phyloP scores from a whole-genome alignment of 108 stramenopile genomes.

The Skeletonema tropicum region DNA sequence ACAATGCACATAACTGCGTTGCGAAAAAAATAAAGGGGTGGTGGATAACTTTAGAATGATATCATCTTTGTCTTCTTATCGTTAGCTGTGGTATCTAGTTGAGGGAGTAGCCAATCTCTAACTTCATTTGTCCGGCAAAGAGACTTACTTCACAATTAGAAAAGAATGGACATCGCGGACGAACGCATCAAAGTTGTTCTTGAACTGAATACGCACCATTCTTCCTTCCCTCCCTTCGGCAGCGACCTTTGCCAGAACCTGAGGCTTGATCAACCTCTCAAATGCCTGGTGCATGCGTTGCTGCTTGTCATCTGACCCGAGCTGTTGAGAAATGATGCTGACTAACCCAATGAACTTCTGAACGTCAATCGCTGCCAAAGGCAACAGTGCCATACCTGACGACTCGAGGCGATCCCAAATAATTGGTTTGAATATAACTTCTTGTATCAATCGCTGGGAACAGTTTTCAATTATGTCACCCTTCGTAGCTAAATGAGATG shows the following conservation, averaged over 20 bases:
- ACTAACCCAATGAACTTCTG: conserved; percentile 65
- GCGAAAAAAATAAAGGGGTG: background rate
- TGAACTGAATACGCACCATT: conserved; percentile 68
- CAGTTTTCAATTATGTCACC: conserved; percentile 67
- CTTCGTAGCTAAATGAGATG: conserved; percentile 52
- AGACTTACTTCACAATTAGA: conserved; percentile 56
- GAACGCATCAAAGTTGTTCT: conserved; percentile 77
- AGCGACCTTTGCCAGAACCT: conserved; percentile 62
- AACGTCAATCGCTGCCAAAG: conserved; percentile 69
- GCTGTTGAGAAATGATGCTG: conserved; percentile 57
- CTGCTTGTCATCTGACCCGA: conserved; percentile 60
- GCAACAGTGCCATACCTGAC: conserved; percentile 65
- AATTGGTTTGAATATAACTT: conserved; percentile 77
- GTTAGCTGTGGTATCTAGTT: background rate
- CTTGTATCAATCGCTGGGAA: conserved; percentile 61
- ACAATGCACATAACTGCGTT: background rate
- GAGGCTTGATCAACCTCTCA: conserved; percentile 64
- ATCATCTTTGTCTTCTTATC: background rate
- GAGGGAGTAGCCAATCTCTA: background rate
- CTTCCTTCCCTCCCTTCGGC: conserved; percentile 68
- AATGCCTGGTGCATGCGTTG: conserved; percentile 64
- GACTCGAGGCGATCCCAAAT: conserved; percentile 86
- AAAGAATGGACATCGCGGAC: conserved; percentile 82
- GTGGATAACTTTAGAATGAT: background rate
- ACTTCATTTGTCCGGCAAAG: background rate